Base-by-base conservation (phyloP, 306 rosid species). In the Erythrophleum fordii region DNA sequence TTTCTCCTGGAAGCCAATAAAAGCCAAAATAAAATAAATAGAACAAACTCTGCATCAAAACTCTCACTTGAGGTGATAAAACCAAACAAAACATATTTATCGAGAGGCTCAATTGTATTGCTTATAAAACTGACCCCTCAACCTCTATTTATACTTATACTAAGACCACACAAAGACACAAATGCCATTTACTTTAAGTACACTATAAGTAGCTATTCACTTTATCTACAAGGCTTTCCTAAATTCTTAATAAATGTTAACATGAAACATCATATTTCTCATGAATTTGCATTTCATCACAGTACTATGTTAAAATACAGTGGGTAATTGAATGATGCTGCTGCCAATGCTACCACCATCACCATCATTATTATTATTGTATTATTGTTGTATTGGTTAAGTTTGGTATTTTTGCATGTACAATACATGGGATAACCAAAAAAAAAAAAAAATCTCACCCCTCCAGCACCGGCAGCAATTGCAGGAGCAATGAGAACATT, bases 391-490 rank as follows among this genome's bases (percentile, higher is more conserved):
- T 51, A 72, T 62, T 20, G 79, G 79, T 53, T 42, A 37, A 35
- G 23, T n/a, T 49, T 16, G 26, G 76, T 60, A 18, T 48, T 11
- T 29, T 14, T 45, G 35, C 23, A 46, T 75, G 4, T 31, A 31
- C 34, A 31, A 48, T 69, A 49, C 61, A 80, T 37, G 76, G n/a
- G 76, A 62, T 34, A 80, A 39, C 34, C n/a, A n/a, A n/a, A n/a
- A n/a, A n/a, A n/a, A n/a, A n/a, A n/a, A n/a, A 62, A 85, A 80
- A 28, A 77, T 79, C 94, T 37, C 85, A 95, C 99, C 97, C 99
- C 99, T 88, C 99, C 99, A 81, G 99, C 91, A 83, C 99, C 99
- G 72, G 98, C 99, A 77, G 99, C 99, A 89, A 95, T 90, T 73
- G 99, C 97, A 89, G 99, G 99, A 83, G 98, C 99, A 83, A 93